Conservation (phyloP, 2,329 filamentous ascomycete genomes). For the Colletotrichum trifolii region DNA sequence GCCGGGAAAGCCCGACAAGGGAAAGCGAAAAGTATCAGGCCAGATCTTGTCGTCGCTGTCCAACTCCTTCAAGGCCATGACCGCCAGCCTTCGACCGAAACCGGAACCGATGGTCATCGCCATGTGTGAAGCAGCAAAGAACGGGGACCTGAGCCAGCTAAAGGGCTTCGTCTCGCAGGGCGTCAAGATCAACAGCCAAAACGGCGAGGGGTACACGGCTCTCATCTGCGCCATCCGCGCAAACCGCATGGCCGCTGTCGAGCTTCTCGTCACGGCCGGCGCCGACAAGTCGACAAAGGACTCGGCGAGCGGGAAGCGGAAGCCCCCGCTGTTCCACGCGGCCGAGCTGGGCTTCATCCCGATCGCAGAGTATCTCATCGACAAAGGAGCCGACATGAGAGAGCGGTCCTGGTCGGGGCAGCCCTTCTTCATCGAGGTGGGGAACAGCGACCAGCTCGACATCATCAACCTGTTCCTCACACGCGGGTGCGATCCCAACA, state of each 20-base stretch:
- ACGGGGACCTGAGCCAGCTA: conserved; percentile 48
- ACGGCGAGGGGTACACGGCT: conserved; percentile 48
- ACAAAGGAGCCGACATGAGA: conserved; percentile 35
- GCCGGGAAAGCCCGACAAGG: conserved; percentile 11
- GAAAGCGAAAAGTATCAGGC: conserved; percentile 31
- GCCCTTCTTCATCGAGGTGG: conserved; percentile 33
- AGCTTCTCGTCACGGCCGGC: conserved; percentile 47
- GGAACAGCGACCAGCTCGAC: conserved; percentile 27
- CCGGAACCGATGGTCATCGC: conserved; percentile 51
- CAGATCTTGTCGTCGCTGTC: conserved; percentile 44
- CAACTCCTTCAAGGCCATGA: conserved; percentile 50
- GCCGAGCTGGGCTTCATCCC: conserved; percentile 29
- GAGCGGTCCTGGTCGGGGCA: conserved; percentile 32
- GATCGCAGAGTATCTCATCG: conserved; percentile 36
- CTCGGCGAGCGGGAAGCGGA: conserved; percentile 35
- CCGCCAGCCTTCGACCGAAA: conserved; percentile 45
- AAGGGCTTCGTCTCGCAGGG: conserved; percentile 47
- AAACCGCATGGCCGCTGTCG: conserved; percentile 45
- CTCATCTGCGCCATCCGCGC: conserved; percentile 48
- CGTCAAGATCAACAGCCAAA: conserved; percentile 49
- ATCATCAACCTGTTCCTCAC: conserved; percentile 42
- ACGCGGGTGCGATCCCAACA: conserved; percentile 49
- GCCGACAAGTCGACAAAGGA: conserved; percentile 41
- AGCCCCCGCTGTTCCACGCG: conserved; percentile 41
- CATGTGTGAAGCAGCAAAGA: conserved; percentile 48